phyloP scores from a whole-genome alignment of 2,329 filamentous ascomycete species.

The Trichoderma polysporum region DNA sequence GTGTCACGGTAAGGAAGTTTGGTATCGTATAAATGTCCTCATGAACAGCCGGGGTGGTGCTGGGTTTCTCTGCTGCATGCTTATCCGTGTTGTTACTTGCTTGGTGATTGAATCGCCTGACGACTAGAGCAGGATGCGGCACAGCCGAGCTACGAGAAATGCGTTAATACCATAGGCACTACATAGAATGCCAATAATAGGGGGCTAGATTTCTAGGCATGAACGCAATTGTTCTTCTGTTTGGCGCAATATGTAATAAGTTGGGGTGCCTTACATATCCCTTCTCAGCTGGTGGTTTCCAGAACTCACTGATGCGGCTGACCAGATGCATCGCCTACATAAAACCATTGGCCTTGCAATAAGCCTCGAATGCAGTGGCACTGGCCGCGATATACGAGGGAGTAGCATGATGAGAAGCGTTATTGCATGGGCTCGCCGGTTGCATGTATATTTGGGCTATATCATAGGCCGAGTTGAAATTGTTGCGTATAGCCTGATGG shows the following conservation, averaged over 20 bases:
- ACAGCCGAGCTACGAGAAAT: not conserved
- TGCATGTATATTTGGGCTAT: not conserved
- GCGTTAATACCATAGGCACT: not conserved
- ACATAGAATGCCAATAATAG: not conserved
- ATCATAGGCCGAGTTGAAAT: not conserved
- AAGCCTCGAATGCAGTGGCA: not conserved
- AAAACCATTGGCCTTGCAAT: not conserved
- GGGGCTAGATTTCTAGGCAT: not conserved
- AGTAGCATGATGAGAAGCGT: constrained; percentile 10
- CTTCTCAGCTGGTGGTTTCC: not conserved
- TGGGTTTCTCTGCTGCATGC: not conserved
- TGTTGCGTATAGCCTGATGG: not conserved
- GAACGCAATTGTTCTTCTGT: not conserved
- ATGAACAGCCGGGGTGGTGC: constrained; percentile 41
- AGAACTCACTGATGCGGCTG: not conserved
- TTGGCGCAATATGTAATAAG: not conserved
- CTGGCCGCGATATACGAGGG: not conserved
- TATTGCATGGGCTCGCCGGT: not conserved
- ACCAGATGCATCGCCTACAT: constrained; percentile 8
- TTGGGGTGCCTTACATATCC: constrained; percentile 5
- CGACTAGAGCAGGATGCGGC: not conserved
- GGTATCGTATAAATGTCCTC: constrained; percentile 98
- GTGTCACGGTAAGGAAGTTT: constrained; percentile 86
- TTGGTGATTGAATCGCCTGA: constrained; percentile 12
- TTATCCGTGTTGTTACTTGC: constrained; percentile 18